Evolutionary conservation across 2,329 filamentous ascomycete genomes (phyloP), one percentile per base, ranked within the genome.

Genomic region (Trichophyton simii): DNA sequence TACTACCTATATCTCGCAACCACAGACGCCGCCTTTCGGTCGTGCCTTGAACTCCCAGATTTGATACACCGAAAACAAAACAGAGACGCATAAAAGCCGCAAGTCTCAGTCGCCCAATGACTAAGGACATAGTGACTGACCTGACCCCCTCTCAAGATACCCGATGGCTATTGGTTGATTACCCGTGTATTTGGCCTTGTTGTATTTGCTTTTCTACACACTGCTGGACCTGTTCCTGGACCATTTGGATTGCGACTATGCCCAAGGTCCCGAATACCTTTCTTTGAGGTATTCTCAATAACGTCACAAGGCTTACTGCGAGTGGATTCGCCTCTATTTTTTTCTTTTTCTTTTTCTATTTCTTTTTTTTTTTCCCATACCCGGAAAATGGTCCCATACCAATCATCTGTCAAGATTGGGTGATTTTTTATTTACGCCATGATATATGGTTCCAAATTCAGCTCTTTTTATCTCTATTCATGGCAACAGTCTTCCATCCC

Each of bases 261-360:
- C 50, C 31, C 34, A 25, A 55, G 18, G 50, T 55, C 31, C 28
- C 20, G 50, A 18, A 55, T 55, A 55, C 50, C 15, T 55, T 55
- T n/a, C 50, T 55, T 36, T 36, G 28, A 55, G 6, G 50, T 55
- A 55, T 55, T 18, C 50, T 55, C 15, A 15, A 55, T 36, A 55
- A 55, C 50, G 50, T 55, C 50, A 55, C 50, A 55, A 55, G 50
- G 50, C 50, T 55, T n/a, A 55, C 50, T 13, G 50, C 28, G 50
- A 34, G 50, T 55, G 50, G 50, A 15, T 55, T 48, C 36, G 28
- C 50, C 50, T 20, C 50, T 55, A 3, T 3, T 20, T 55, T 36
- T 54, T 3, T 20, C 36, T 36, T 28, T 55, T 54, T 55, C 34
- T 55, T 36, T 36, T 36, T 55, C n/a, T 18, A n/a, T 18, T 20